Conservation (phyloP, 805 yeast species). For the Candida tallmaniae region DNA sequence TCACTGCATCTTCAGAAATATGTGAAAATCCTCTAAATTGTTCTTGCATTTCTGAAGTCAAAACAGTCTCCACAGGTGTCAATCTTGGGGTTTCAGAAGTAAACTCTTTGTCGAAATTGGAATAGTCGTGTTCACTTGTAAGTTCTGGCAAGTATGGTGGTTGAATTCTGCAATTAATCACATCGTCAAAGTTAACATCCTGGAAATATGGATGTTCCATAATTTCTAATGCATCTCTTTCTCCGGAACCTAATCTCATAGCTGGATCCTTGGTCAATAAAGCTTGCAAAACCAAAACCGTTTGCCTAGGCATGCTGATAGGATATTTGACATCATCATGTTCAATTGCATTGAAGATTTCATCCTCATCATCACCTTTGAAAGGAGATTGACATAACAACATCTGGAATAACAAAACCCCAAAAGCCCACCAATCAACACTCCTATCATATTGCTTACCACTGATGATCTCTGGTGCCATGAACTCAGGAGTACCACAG, state of each 20-base stretch:
- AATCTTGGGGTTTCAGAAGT: conserved; percentile 91
- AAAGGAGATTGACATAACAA: conserved; percentile 93
- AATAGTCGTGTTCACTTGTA: conserved; percentile 81
- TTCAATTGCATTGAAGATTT: conserved; percentile 91
- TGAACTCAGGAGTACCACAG: conserved; percentile 98
- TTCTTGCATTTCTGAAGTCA: conserved; percentile 87
- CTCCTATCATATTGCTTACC: conserved; percentile 91
- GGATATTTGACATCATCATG: conserved; percentile 97
- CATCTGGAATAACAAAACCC: conserved; percentile 95
- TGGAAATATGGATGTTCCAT: conserved; percentile 94
- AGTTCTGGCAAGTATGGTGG: conserved; percentile 92
- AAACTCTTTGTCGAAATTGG: conserved; percentile 91
- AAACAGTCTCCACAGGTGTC: conserved; percentile 88
- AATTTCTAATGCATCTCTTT: conserved; percentile 85
- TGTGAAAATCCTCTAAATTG: conserved; percentile 97
- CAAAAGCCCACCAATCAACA: conserved; percentile 99
- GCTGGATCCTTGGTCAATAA: conserved; percentile 85
- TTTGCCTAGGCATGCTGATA: conserved; percentile 94
- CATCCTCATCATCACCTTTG: conserved; percentile 96
- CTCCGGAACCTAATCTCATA: conserved; percentile 80
- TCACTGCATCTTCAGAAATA: conserved; percentile 56
- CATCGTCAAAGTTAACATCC: conserved; percentile 86
- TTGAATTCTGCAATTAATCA: conserved; percentile 61
- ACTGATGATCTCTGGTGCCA: conserved; percentile 97
- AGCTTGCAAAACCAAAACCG: conserved; percentile 90